phyloP scores from a whole-genome alignment of 2,329 filamentous ascomycete genomes.

The Emmonsiellopsis sp. region DNA sequence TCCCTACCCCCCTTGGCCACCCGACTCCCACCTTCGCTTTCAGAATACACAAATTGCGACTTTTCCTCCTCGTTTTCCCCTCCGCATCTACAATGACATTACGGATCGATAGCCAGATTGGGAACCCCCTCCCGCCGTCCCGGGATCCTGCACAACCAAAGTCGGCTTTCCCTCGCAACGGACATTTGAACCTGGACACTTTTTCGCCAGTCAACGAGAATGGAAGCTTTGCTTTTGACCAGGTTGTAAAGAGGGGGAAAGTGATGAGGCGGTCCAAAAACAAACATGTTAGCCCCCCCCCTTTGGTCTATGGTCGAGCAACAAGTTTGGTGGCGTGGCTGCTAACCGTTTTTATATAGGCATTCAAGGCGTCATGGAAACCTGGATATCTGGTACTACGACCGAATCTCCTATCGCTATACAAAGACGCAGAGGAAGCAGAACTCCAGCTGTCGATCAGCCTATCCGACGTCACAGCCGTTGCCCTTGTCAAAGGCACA shows the following conservation, averaged over 20 bases:
- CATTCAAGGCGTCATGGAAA: slow-evolving; percentile 70
- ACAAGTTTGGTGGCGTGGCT: slow-evolving; percentile 8
- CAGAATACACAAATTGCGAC: background rate
- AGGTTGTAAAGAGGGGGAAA: slow-evolving; percentile 80
- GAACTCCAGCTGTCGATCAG: slow-evolving; percentile 82
- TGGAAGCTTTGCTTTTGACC: slow-evolving; percentile 92
- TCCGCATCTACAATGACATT: background rate
- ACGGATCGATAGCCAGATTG: slow-evolving; percentile 1
- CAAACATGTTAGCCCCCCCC: slow-evolving; percentile 60
- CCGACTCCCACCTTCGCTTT: background rate
- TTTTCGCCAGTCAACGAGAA: slow-evolving; percentile 87
- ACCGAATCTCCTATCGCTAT: slow-evolving; percentile 82
- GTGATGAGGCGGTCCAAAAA: slow-evolving; percentile 84
- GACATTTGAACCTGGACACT: slow-evolving; percentile 50
- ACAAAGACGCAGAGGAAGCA: slow-evolving; percentile 84
- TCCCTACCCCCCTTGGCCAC: background rate
- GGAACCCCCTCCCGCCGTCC: background rate
- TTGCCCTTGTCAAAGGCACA: slow-evolving; percentile 78
- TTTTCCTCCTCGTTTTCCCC: background rate
- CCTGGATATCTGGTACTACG: slow-evolving; percentile 79
- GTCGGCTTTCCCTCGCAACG: slow-evolving; percentile 24
- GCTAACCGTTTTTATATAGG: slow-evolving; percentile 15
- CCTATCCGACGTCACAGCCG: slow-evolving; percentile 82
- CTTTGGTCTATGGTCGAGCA: background rate
- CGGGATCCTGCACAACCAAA: background rate